These are phyloP conservation scores for Zasmidium angulare DNA, from an alignment of 2,329 filamentous ascomycete species.

Conservation along the genomic window DNA sequence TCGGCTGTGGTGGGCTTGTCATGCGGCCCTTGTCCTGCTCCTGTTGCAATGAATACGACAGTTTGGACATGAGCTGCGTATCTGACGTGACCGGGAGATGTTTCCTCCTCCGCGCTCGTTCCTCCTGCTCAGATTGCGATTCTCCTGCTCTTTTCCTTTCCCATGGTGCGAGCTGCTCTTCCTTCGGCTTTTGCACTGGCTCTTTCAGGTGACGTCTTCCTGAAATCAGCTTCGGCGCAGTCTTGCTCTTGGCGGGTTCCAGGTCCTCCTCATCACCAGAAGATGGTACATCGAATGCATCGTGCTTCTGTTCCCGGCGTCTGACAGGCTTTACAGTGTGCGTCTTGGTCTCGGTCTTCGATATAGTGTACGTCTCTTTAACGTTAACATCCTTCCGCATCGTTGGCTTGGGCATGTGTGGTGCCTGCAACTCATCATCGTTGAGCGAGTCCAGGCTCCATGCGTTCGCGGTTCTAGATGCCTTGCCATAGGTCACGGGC, in stretches of 20 bases:
- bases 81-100: neutral
- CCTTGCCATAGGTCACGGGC: slow-evolving; percentile 26
- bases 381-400: slow-evolving; percentile 5
- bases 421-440: slow-evolving; percentile 18
- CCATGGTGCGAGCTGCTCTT: slow-evolving; percentile 28
- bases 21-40: neutral
- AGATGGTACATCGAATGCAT: slow-evolving; percentile 45
- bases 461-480: slow-evolving; percentile 18
- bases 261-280: slow-evolving; percentile 32
- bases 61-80: slow-evolving; percentile 2
- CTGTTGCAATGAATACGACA: neutral
- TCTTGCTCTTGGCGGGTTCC: slow-evolving; percentile 15
- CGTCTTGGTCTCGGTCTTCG: slow-evolving; percentile 13
- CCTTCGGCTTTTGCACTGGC: neutral
- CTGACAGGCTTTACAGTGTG: slow-evolving; percentile 12
- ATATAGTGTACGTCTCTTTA: slow-evolving; percentile 15
- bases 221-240: slow-evolving; percentile 16
- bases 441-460: slow-evolving; percentile 21
- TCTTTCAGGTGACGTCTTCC: neutral
- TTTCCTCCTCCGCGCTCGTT: neutral
- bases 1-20: neutral
- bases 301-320: slow-evolving; percentile 19
- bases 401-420: neutral
- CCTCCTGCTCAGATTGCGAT: neutral
- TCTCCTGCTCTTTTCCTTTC: slow-evolving; percentile 19